phyloP scores from a whole-genome alignment of 345 rosid species.

The Sonneratia caseolaris region DNA sequence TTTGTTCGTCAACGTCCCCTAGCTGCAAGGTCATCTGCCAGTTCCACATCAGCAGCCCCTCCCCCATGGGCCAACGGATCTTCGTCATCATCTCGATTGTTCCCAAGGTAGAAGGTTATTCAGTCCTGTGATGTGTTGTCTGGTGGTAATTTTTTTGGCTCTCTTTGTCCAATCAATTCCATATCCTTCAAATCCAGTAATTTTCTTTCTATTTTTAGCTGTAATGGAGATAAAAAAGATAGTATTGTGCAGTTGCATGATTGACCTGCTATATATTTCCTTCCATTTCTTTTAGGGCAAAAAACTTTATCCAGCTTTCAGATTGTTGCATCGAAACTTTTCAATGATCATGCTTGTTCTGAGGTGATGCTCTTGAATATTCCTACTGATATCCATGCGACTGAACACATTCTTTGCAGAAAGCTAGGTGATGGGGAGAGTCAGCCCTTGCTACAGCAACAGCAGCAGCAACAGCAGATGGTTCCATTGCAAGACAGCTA shows the following conservation, averaged over 20 bases:
- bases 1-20: constrained; percentile 61
- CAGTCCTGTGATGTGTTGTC: not conserved
- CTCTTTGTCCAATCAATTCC: not conserved
- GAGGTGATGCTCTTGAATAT: not conserved
- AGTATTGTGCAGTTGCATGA: not conserved
- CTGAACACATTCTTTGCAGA: constrained; percentile 16
- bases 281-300: not conserved
- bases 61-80: constrained; percentile 56
- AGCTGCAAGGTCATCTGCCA: constrained; percentile 27
- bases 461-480: constrained; percentile 34
- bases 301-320: not conserved
- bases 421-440: constrained; percentile 42
- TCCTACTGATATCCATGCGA: not conserved
- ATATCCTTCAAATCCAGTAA: not conserved
- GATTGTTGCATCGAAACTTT: not conserved
- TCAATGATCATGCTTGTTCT: not conserved
- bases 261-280: not conserved
- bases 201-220: too few species aligned
- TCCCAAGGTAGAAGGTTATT: constrained; percentile 26
- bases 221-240: not conserved
- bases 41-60: constrained; percentile 25
- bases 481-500: constrained; percentile 56
- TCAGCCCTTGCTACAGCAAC: constrained; percentile 38
- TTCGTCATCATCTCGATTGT: constrained; percentile 32
- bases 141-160: not conserved